Evolutionary conservation across 1,284 basidiomycete species (phyloP).

Genomic region (Xanthoconium separans): DNA sequence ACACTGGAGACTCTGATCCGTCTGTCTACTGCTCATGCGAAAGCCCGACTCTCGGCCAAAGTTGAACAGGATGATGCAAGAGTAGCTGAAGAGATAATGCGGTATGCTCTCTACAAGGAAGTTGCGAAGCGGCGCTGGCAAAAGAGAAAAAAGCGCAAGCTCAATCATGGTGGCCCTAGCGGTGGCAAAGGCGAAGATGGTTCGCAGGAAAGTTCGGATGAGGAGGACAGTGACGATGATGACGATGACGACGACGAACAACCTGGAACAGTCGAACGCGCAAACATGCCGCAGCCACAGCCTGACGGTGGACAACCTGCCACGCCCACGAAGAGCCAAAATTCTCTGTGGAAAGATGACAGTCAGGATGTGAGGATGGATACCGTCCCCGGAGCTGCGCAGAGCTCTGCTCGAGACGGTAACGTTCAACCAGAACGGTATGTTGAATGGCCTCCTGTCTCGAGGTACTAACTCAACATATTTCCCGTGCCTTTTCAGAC

Average conservation of each 20-base stretch:
- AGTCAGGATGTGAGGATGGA: constrained; percentile 67
- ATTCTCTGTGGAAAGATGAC: constrained; percentile 59
- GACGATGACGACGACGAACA: constrained; percentile 34
- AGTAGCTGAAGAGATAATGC: constrained; percentile 92
- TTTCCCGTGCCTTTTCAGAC: constrained; percentile 38
- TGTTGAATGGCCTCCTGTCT: constrained; percentile 16
- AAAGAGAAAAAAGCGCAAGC: constrained; percentile 77
- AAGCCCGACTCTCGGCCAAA: constrained; percentile 84
- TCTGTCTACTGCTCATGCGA: constrained; percentile 96
- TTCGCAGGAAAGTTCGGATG: constrained; percentile 42
- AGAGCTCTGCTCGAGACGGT: constrained; percentile 39
- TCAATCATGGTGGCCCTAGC: constrained; percentile 54
- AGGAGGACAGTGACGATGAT: constrained; percentile 46
- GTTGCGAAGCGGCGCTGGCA: constrained; percentile 76
- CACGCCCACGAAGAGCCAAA: constrained; percentile 37
- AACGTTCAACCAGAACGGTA: constrained; percentile 58
- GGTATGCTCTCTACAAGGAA: constrained; percentile 98
- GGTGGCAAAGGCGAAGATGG: constrained; percentile 40
- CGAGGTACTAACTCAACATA: constrained; percentile 2
- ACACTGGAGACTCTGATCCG: constrained; percentile 99
- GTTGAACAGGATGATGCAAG: constrained; percentile 88
- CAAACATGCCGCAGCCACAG: constrained; percentile 43
- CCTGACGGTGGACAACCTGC: constrained; percentile 24
- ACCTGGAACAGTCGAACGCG: constrained; percentile 47
- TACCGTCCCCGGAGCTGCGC: constrained; percentile 38